These are phyloP conservation scores for Rhazya stricta DNA, from an alignment of 257 asterid genomes.

Conservation along the genomic window DNA sequence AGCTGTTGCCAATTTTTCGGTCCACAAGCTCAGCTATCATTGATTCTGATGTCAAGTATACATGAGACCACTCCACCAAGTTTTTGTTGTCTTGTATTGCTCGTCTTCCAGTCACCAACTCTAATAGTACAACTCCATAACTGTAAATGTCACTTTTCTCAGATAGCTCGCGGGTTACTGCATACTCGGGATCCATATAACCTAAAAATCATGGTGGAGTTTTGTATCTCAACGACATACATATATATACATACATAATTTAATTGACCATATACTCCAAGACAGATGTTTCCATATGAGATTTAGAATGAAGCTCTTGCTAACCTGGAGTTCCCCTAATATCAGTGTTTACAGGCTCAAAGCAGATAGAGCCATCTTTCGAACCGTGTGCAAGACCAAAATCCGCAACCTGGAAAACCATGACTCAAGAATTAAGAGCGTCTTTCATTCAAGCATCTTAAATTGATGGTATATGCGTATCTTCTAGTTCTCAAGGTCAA, in stretches of 20 bases:
- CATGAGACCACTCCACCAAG: conserved; percentile 78
- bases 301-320: conserved; percentile 3
- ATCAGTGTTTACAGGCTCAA: conserved; percentile 87
- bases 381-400: conserved; percentile 97
- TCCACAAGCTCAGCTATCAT: conserved; percentile 64
- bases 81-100: conserved; percentile 81
- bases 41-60: conserved; percentile 41
- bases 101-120: conserved; percentile 64
- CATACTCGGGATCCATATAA: conserved; percentile 88
- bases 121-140: conserved; percentile 76
- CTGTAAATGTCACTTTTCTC: conserved; percentile 91
- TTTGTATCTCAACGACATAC: neutral
- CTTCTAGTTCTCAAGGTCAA: neutral
- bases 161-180: conserved; percentile 73
- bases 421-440: neutral
- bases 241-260: neutral
- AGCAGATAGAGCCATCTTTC: conserved; percentile 84
- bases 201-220: conserved; percentile 39
- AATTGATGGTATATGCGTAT: neutral
- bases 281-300: neutral
- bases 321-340: conserved; percentile 95
- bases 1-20: conserved; percentile 54
- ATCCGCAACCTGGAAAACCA: conserved; percentile 74
- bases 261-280: neutral
- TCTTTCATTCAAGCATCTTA: neutral